Evolutionary conservation across 2,329 filamentous ascomycete genomes (phyloP).

Genomic region (Cercospora beticola): DNA sequence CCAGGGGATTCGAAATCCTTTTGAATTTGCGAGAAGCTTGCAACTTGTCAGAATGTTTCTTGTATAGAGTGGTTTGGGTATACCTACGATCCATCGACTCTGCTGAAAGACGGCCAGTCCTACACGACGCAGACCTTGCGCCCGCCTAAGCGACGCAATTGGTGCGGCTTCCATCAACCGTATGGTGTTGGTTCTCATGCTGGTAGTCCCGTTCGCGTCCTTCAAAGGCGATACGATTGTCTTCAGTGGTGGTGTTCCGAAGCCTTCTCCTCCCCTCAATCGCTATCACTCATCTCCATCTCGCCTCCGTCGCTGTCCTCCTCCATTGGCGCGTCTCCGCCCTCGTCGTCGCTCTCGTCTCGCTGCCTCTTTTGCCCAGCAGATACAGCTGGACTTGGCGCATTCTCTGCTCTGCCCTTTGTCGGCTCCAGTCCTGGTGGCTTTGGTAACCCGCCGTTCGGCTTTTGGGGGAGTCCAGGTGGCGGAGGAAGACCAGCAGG

Average conservation of each 20-base stretch:
- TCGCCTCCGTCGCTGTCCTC: conserved; percentile 53
- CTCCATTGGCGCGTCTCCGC: conserved; percentile 44
- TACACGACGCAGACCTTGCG: not conserved
- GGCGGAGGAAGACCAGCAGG: conserved; percentile 28
- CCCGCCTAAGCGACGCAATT: not conserved
- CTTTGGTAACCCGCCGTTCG: conserved; percentile 30
- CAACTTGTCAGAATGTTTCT: conserved; percentile 19
- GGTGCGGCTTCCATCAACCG: not conserved
- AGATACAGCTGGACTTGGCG: conserved; percentile 47
- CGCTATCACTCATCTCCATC: conserved; percentile 72
- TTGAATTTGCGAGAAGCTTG: conserved; percentile 17
- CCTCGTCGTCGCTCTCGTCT: conserved; percentile 41
- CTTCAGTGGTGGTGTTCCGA: not conserved
- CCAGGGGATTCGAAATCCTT: not conserved
- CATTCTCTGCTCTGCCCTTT: conserved; percentile 46
- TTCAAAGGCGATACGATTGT: not conserved
- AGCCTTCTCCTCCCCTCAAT: conserved; percentile 30
- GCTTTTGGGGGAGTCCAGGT: conserved; percentile 30
- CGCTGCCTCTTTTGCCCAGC: conserved; percentile 56
- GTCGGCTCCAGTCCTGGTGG: conserved; percentile 38
- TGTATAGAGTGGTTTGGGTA: not conserved
- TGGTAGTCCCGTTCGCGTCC: not conserved
- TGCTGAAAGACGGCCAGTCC: not conserved
- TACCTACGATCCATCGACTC: conserved; percentile 6
- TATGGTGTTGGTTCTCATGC: not conserved